Percentiles rank a stretch among this genome's conserved stretches.
These are phyloP conservation scores for Cokeromyces recurvatus DNA, from an alignment of 371 early-diverging fungal genomes.

Conservation along the genomic window DNA sequence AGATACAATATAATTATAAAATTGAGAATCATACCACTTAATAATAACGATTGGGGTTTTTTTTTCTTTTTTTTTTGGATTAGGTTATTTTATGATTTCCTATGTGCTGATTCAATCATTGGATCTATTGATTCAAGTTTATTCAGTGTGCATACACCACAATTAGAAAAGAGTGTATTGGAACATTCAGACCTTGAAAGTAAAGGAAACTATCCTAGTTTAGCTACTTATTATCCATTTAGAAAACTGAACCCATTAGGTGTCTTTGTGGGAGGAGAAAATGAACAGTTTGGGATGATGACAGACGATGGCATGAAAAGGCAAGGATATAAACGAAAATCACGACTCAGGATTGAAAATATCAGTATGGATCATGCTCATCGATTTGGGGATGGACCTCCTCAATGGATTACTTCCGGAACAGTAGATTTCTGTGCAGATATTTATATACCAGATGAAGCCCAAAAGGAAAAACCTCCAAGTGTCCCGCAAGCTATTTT, in stretches of 20 bases:
- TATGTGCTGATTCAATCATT: constrained; percentile 85
- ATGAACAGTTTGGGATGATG: constrained; percentile 31
- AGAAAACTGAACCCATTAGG: constrained; percentile 34
- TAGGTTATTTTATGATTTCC: constrained; percentile 76
- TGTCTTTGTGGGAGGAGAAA: constrained; percentile 39
- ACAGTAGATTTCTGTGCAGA: constrained; percentile 78
- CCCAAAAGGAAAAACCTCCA: constrained; percentile 38
- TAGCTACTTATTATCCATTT: constrained; percentile 30
- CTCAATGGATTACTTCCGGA: constrained; percentile 91
- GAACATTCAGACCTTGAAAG: constrained; percentile 16
- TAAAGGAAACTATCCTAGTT: constrained; percentile 24
- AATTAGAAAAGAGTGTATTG: constrained; percentile 49
- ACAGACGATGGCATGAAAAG: constrained; percentile 29
- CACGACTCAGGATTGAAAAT: constrained; percentile 81
- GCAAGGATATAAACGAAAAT: constrained; percentile 46
- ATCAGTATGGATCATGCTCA: constrained; percentile 89
- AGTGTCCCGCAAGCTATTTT: constrained; percentile 62
- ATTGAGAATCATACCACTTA: too few relatives aligned
- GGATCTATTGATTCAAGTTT: constrained; percentile 92
- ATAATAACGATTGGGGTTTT: too few relatives aligned
- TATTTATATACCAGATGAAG: constrained; percentile 60
- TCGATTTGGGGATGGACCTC: constrained; percentile 84
- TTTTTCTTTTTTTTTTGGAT: not conserved
- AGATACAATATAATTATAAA: too few relatives aligned
- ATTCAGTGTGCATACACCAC: constrained; percentile 86